phyloP scores from a whole-genome alignment of 164 flowering plant species.

The Sextonia rubra region DNA sequence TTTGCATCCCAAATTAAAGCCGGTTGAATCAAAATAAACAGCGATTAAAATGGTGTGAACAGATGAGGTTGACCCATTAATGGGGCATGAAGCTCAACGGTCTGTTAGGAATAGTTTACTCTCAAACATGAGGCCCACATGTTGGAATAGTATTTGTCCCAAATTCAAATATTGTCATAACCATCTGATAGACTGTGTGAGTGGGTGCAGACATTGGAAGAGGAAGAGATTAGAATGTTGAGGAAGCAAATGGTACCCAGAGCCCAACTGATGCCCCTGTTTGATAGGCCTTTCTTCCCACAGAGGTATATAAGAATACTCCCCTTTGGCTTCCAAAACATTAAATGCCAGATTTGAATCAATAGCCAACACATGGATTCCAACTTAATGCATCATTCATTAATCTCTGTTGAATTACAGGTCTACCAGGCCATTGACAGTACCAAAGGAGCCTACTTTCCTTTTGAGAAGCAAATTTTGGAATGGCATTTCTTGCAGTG shows the following conservation, averaged over 20 bases:
- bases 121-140: not conserved
- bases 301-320: conserved; percentile 44
- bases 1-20: not conserved
- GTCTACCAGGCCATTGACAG: conserved; percentile 61
- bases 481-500: conserved; percentile 16
- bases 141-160: not conserved
- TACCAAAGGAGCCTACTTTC: conserved; percentile 67
- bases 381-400: not conserved
- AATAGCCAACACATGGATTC: too few species aligned
- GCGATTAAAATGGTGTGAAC: not conserved
- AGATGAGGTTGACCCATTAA: not conserved
- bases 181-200: not conserved
- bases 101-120: not conserved
- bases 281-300: conserved; percentile 75
- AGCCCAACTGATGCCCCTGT: conserved; percentile 81
- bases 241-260: conserved; percentile 82
- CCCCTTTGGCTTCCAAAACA: too few species aligned
- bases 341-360: too few species aligned
- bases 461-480: conserved; percentile 24
- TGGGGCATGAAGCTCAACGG: not conserved
- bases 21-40: too few species aligned
- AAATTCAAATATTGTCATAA: too few species aligned
- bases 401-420: conserved; percentile 22
- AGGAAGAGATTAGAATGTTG: conserved; percentile 63
- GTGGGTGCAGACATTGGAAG: conserved; percentile 53